These are phyloP conservation scores for Pestalotiopsis fici DNA, from an alignment of 2,329 filamentous ascomycete genomes.

Conservation along the genomic window DNA sequence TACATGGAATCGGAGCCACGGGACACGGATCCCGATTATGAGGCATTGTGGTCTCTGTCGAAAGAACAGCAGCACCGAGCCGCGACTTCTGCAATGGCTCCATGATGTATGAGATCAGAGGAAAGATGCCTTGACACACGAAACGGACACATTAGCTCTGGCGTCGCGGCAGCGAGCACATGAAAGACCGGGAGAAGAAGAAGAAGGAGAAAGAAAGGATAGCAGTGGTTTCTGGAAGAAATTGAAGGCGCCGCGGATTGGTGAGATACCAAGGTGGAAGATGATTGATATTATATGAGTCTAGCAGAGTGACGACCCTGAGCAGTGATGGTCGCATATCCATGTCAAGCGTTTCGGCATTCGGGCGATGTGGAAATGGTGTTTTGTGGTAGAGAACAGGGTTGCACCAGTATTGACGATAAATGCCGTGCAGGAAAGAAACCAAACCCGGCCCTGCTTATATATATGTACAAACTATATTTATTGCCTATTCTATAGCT, in stretches of 20 bases:
- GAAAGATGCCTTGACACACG: too few relatives aligned
- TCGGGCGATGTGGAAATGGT: background rate
- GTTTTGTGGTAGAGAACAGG: background rate
- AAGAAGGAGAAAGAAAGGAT: too few relatives aligned
- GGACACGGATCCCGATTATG: slow-evolving; percentile 21
- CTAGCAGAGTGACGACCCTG: too few relatives aligned
- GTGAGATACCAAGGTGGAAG: too few relatives aligned
- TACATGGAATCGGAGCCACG: slow-evolving; percentile 22
- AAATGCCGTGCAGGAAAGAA: background rate
- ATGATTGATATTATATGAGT: too few relatives aligned
- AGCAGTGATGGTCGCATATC: too few relatives aligned
- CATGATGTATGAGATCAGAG: too few relatives aligned
- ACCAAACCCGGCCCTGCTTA: background rate
- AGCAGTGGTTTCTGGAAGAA: background rate
- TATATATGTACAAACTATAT: background rate
- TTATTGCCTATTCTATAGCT: background rate
- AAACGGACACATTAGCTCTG: too few relatives aligned
- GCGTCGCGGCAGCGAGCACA: too few relatives aligned
- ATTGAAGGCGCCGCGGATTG: background rate
- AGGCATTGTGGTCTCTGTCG: slow-evolving; percentile 20
- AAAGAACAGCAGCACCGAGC: slow-evolving; percentile 10
- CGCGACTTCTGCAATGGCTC: background rate
- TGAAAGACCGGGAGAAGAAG: too few relatives aligned
- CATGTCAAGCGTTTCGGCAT: too few relatives aligned
- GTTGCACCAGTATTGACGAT: background rate